Evolutionary conservation across 2,329 filamentous ascomycete species (phyloP).

Genomic region (Sarocladium brachiariae): DNA sequence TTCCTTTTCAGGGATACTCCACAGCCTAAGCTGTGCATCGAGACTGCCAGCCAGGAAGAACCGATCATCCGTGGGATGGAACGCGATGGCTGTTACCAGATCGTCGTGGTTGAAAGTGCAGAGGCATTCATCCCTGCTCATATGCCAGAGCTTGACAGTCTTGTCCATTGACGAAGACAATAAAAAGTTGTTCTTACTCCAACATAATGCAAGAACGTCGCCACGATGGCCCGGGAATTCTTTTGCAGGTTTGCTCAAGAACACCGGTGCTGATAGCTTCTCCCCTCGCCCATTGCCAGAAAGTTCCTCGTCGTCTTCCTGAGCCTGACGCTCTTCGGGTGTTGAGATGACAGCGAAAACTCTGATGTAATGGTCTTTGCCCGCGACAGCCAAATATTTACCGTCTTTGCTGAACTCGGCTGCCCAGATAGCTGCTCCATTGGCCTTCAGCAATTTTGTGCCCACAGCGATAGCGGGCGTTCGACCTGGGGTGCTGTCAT

Average conservation of each 20-base stretch:
- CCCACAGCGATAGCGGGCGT: conserved; percentile 30
- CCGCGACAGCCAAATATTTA: conserved; percentile 83
- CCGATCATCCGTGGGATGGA: conserved; percentile 89
- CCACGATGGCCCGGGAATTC: conserved; percentile 80
- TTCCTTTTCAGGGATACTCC: conserved; percentile 96
- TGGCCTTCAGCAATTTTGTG: conserved; percentile 35
- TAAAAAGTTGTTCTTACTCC: conserved; percentile 99
- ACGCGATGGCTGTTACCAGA: conserved; percentile 89
- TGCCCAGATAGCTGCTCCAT: conserved; percentile 82
- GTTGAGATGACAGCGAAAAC: conserved; percentile 86
- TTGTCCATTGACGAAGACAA: conserved; percentile 98
- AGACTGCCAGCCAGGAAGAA: conserved; percentile 94
- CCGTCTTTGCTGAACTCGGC: conserved; percentile 91
- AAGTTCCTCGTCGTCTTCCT: conserved; percentile 55
- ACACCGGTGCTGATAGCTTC: conserved; percentile 82
- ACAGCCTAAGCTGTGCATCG: conserved; percentile 79
- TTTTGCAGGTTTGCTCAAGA: conserved; percentile 67
- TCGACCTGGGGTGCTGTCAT: conserved; percentile 22
- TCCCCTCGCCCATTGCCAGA: conserved; percentile 33
- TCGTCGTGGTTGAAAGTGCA: conserved; percentile 94
- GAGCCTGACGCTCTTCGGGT: conserved; percentile 65
- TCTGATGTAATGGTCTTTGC: conserved; percentile 77
- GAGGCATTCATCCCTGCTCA: conserved; percentile 75
- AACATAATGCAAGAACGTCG: conserved; percentile 85
- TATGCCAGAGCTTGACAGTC: conserved; percentile 90